A percentile compares a stretch with the other conserved stretches of the same genome.
Conservation (phyloP, 768 basidiomycete species). For the Lactarius deliciosus region DNA sequence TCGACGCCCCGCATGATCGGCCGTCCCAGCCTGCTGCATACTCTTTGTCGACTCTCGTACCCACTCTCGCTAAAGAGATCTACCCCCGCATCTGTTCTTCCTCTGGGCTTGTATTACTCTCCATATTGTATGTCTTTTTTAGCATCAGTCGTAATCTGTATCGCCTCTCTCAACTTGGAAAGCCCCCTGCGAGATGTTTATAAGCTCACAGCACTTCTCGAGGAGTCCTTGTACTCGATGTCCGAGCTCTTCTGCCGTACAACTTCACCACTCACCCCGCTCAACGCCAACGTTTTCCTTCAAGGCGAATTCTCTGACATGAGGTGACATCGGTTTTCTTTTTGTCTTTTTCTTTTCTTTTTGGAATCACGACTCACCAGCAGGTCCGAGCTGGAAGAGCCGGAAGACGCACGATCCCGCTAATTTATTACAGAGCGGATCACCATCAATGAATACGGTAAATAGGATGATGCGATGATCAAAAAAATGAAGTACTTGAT, state of each 20-base stretch:
- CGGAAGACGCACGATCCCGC: not conserved
- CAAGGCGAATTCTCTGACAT: no score
- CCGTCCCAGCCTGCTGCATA: not conserved
- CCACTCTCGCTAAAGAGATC: not conserved
- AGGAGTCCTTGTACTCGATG: not conserved
- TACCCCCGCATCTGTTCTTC: not conserved
- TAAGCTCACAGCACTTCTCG: not conserved
- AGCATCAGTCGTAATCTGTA: not conserved
- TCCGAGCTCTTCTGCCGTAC: not conserved
- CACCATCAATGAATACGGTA: no score
- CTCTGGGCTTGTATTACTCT: not conserved
- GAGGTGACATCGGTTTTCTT: no score
- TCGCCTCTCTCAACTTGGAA: no score
- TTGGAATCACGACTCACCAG: no score
- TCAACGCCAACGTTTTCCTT: not conserved
- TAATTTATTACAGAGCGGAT: not conserved
- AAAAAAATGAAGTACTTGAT: no score
- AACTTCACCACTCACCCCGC: not conserved
- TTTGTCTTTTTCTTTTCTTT: no score
- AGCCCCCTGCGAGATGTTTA: not conserved
- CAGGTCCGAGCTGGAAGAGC: no score
- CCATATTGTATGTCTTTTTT: not conserved
- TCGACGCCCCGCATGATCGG: not conserved
- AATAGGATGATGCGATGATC: no score
- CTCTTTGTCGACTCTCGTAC: not conserved